Evolutionary conservation across 2,329 filamentous ascomycete species (phyloP).

Genomic region (Cladosporium phlei): DNA sequence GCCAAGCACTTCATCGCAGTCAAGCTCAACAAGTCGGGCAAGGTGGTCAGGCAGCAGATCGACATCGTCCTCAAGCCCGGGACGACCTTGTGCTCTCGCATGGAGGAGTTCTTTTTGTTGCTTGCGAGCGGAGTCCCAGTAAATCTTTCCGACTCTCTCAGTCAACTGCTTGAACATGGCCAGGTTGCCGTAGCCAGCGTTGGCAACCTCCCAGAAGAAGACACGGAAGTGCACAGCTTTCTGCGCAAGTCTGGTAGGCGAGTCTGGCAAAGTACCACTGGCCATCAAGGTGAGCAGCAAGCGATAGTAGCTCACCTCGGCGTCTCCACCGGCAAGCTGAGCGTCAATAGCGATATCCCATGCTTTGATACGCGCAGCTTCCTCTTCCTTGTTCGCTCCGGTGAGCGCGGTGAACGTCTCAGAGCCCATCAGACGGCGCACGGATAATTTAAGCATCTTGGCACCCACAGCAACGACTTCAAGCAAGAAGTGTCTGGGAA

Average conservation of each 20-base stretch:
- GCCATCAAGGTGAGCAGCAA: conserved; percentile 81
- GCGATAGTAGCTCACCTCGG: conserved; percentile 82
- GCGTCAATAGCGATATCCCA: conserved; percentile 93
- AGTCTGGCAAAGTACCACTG: conserved; percentile 79
- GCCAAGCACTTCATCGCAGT: conserved; percentile 77
- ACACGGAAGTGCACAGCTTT: conserved; percentile 90
- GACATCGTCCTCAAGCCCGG: conserved; percentile 37
- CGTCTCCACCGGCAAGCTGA: conserved; percentile 84
- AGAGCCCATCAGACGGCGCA: conserved; percentile 72
- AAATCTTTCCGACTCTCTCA: conserved; percentile 65
- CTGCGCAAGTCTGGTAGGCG: conserved; percentile 78
- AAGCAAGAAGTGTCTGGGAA: conserved; percentile 80
- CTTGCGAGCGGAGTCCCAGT: conserved; percentile 76
- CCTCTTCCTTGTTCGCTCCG: conserved; percentile 76
- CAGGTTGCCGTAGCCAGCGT: conserved; percentile 60
- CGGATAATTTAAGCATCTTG: conserved; percentile 76
- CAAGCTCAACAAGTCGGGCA: conserved; percentile 67
- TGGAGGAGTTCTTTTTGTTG: conserved; percentile 44
- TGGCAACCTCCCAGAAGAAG: conserved; percentile 72
- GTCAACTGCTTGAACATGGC: conserved; percentile 64
- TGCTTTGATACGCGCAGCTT: conserved; percentile 78
- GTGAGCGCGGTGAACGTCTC: conserved; percentile 73
- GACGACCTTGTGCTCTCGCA: conserved; percentile 22
- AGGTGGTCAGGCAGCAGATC: conserved; percentile 74
- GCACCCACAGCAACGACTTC: conserved; percentile 75